phyloP scores from a whole-genome alignment of 2,329 filamentous ascomycete species.

The Trichothecium roseum region DNA sequence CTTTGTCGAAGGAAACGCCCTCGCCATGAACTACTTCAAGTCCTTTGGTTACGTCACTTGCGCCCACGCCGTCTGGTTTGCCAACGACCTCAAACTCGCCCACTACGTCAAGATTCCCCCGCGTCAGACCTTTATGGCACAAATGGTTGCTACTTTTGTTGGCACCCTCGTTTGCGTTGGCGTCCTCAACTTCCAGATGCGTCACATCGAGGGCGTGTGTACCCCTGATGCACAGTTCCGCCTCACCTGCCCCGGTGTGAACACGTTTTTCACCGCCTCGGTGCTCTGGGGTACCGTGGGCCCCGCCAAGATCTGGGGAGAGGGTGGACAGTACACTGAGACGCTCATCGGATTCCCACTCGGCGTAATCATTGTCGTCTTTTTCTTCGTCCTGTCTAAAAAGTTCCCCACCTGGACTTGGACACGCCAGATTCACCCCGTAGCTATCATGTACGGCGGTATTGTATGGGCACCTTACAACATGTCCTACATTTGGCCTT shows the following conservation, averaged over 20 bases:
- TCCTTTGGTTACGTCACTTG: slow-evolving; percentile 24
- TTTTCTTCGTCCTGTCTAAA: slow-evolving; percentile 19
- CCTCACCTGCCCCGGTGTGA: slow-evolving; percentile 18
- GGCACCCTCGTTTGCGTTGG: slow-evolving; percentile 22
- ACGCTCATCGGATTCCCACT: slow-evolving; percentile 23
- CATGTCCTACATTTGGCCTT: slow-evolving; percentile 32
- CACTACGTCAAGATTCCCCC: slow-evolving; percentile 36
- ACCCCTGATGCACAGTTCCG: slow-evolving; percentile 12
- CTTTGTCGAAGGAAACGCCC: slow-evolving; percentile 28
- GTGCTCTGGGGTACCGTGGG: slow-evolving; percentile 31
- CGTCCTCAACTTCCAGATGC: slow-evolving; percentile 24
- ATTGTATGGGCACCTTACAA: slow-evolving; percentile 34
- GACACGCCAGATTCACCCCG: slow-evolving; percentile 28
- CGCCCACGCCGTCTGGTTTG: slow-evolving; percentile 24
- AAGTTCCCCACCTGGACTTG: slow-evolving; percentile 19
- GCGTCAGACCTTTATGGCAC: slow-evolving; percentile 22
- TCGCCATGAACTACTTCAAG: slow-evolving; percentile 39
- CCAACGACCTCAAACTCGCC: slow-evolving; percentile 22
- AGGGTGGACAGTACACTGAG: slow-evolving; percentile 22
- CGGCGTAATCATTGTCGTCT: slow-evolving; percentile 20
- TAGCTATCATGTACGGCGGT: slow-evolving; percentile 28
- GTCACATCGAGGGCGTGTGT: slow-evolving; percentile 16
- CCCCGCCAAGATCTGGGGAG: slow-evolving; percentile 24
- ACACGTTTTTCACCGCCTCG: slow-evolving; percentile 24
- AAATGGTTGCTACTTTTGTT: slow-evolving; percentile 22